Conservation (phyloP, 2,329 filamentous ascomycete genomes). For the Elsinoe perseae region DNA sequence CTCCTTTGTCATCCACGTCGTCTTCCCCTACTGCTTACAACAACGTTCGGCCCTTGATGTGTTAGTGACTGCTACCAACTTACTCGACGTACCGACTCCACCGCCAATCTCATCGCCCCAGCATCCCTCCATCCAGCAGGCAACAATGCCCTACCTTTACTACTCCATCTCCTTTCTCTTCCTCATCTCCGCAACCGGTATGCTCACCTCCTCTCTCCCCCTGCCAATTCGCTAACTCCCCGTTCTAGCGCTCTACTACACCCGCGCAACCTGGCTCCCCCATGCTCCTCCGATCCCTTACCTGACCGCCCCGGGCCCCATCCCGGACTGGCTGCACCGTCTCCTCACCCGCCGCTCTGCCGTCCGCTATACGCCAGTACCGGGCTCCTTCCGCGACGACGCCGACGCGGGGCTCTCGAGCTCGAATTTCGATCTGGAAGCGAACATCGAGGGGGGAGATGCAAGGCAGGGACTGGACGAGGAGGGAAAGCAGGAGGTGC, state of each 20-base stretch:
- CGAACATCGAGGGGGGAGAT: slow-evolving; percentile 75
- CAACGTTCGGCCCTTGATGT: not conserved
- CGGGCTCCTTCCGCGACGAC: slow-evolving; percentile 65
- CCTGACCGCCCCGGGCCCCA: slow-evolving; percentile 38
- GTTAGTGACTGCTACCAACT: not conserved
- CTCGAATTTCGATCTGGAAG: slow-evolving; percentile 70
- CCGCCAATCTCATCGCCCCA: not conserved
- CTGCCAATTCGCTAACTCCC: slow-evolving; percentile 18
- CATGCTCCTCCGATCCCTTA: slow-evolving; percentile 54
- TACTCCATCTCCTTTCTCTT: slow-evolving; percentile 67
- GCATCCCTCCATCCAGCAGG: not conserved
- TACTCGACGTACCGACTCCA: not conserved
- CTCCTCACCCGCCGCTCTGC: slow-evolving; percentile 28
- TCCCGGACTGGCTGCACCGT: slow-evolving; percentile 49
- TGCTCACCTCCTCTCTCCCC: slow-evolving; percentile 16
- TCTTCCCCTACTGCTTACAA: not conserved
- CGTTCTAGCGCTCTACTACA: slow-evolving; percentile 66
- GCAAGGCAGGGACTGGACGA: slow-evolving; percentile 73
- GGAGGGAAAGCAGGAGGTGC: slow-evolving; percentile 69
- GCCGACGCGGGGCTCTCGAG: slow-evolving; percentile 76
- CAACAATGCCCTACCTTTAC: slow-evolving; percentile 67
- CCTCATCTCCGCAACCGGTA: slow-evolving; percentile 64
- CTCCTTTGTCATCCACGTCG: not conserved
- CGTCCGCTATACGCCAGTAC: slow-evolving; percentile 47
- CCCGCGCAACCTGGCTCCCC: slow-evolving; percentile 68